phyloP scores from a whole-genome alignment of 2,329 filamentous ascomycete genomes.

The Alternaria brassicicola region DNA sequence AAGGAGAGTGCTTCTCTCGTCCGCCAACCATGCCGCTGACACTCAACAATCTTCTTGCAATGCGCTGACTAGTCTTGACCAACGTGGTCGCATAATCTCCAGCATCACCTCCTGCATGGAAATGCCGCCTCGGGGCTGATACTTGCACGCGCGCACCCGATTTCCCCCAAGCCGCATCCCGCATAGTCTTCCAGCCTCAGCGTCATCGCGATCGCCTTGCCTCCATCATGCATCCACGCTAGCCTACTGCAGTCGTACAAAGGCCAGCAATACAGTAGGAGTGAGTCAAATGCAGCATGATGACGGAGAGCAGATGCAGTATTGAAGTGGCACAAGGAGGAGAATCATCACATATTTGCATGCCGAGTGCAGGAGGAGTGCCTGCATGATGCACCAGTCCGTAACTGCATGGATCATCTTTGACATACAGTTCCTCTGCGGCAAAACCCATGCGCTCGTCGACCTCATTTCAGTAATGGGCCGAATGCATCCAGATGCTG shows the following conservation, averaged over 20 bases:
- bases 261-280: not conserved
- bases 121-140: not conserved
- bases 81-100: conserved; percentile 23
- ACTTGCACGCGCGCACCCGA: conserved; percentile 13
- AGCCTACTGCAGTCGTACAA: conserved; percentile 6
- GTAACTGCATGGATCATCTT: not conserved
- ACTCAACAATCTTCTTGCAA: conserved; percentile 15
- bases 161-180: conserved; percentile 6
- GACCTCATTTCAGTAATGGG: not conserved
- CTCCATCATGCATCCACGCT: conserved; percentile 6
- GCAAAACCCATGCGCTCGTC: not conserved
- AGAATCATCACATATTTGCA: not conserved
- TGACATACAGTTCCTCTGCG: not conserved
- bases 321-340: not conserved
- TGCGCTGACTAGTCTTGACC: conserved; percentile 5
- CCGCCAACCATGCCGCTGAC: conserved; percentile 23
- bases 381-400: not conserved
- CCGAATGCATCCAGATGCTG: not conserved
- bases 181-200: conserved; percentile 26
- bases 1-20: conserved; percentile 21
- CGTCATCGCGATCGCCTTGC: conserved; percentile 34
- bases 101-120: conserved; percentile 3
- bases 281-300: not conserved
- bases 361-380: not conserved
- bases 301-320: not conserved